Evolutionary conservation across 208 protist species (phyloP).

Genomic region (Perkinsela sp.): DNA sequence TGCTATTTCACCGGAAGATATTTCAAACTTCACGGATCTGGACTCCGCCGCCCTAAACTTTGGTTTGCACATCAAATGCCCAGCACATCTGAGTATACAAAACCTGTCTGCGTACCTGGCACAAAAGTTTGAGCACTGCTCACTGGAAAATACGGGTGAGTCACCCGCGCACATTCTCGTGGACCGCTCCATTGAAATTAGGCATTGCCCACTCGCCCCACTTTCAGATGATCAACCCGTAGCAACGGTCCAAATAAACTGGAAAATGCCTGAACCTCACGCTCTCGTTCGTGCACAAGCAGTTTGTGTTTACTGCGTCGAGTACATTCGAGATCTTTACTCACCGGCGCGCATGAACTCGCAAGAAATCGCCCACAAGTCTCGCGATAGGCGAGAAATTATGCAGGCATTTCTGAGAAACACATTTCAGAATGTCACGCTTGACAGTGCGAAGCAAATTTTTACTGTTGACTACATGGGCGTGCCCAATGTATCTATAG

Average conservation of each 20-base stretch:
- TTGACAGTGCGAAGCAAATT: not conserved
- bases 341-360: not conserved
- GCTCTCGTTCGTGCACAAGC: not conserved
- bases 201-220: no score
- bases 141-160: no score
- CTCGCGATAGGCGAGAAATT: not conserved
- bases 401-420: not conserved
- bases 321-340: not conserved
- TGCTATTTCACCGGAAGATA: not conserved
- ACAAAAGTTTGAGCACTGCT: no score
- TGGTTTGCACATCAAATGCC: not conserved
- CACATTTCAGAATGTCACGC: not conserved
- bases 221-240: no score
- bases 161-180: no score
- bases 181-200: no score
- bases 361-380: not conserved
- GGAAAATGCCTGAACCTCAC: not conserved
- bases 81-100: not conserved
- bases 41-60: not conserved
- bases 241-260: not conserved
- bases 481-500: not conserved
- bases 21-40: not conserved
- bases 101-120: not conserved
- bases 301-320: not conserved
- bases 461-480: not conserved